phyloP scores from a whole-genome alignment of 495 filamentous ascomycete genomes.

The Xylaria flabelliformis region DNA sequence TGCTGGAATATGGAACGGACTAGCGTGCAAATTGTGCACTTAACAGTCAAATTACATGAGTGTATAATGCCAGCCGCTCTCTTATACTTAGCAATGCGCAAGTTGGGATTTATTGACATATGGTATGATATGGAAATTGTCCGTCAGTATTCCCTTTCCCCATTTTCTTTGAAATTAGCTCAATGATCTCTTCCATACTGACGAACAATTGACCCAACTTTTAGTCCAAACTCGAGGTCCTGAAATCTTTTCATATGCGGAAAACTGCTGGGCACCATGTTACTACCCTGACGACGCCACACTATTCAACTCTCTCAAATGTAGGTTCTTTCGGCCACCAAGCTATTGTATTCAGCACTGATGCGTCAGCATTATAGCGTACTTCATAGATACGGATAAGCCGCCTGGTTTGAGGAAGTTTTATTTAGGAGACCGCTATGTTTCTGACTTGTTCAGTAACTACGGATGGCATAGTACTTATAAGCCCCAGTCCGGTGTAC shows the following conservation, averaged over 20 bases:
- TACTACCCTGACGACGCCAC: not conserved
- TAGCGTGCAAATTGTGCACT: not conserved
- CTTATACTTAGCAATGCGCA: slow-evolving; percentile 20
- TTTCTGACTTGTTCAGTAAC: not conserved
- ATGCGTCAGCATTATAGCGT: not conserved
- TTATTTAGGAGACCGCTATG: not conserved
- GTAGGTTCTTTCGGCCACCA: not conserved
- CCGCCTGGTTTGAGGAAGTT: not conserved
- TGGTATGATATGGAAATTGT: slow-evolving; percentile 23
- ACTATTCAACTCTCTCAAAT: not conserved
- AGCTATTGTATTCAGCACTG: not conserved
- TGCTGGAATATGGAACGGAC: not conserved
- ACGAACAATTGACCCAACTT: not conserved
- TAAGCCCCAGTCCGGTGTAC: not conserved
- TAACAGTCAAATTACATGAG: not conserved
- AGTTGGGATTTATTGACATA: not conserved
- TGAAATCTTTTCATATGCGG: not conserved
- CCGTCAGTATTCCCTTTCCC: not conserved
- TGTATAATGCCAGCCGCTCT: slow-evolving; percentile 9
- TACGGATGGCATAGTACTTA: not conserved
- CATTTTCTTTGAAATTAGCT: not conserved
- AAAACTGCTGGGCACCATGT: not conserved
- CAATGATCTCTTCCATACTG: not conserved
- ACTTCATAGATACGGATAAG: not conserved
- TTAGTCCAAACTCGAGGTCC: not conserved